Evolutionary conservation across 768 basidiomycete species (phyloP), one percentile per base, ranked within the genome.

Genomic region (Boletellus sp.): DNA sequence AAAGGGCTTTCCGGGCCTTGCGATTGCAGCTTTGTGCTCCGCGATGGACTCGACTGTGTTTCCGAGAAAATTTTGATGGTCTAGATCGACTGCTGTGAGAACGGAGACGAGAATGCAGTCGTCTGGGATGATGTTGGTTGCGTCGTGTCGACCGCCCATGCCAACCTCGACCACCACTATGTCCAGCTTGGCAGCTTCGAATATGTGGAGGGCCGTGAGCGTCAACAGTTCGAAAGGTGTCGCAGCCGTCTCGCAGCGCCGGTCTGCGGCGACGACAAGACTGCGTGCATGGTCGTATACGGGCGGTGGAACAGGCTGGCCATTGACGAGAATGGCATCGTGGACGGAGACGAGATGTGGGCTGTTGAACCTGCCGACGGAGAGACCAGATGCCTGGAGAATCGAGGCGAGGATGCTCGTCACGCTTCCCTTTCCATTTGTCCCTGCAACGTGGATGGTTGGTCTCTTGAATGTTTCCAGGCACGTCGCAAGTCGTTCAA

Each of bases 361-460:
- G 54, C 84, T 90, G 67, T 94, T 98, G 78, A 90, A 98, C 32
- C 87, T 78, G 7, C 92, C 96, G 11, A 89, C 75, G 19, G 72
- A 72, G 45, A 87, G 73, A 0, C 73, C 68, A 6, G 84, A 76
- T 6, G 75, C 68, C 5, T 65, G 62, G 8, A 97, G 71, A 58
- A 91, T 87, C 37, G 90, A 90, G 0, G 90, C 81, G 11, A 96
- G 66, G 32, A 93, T 73, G 6, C 86, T 85, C 1, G 92, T 84
- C 12, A 95, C 91, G 57, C 90, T 94, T 32, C 96, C 96, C 68
- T 98, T 99, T 9, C 95, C 95, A 69, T 99, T 98, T 0, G 96
- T 99, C 0, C 96, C 96, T 8, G 93, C 84, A 50, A 98, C 78
- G 62, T 99, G 96, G 32, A 90, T 74, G 1, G 93, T 91, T 0